Base-by-base conservation (phyloP, 78 protist genomes). In the Isochrysis galbana region DNA sequence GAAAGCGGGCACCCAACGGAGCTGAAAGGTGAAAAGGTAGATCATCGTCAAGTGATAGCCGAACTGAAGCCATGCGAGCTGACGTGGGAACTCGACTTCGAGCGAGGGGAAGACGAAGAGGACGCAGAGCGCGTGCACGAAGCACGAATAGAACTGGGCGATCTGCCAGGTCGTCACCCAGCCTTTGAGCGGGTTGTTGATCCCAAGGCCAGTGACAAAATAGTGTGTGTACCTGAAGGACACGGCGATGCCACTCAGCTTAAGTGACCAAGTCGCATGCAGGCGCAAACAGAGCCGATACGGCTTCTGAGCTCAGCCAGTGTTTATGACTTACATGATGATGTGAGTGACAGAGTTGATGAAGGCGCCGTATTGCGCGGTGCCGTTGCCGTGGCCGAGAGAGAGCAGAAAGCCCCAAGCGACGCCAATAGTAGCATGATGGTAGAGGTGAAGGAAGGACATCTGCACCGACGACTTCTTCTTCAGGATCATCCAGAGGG, bases 11-110 rank as follows among this genome's bases (percentile, higher is more conserved):
- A 67, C 74, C 74, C 74, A 67, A 11, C 32, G 74, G 38, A 67
- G 32, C 74, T 67, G 74, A n/a, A 67, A 67, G 38, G 55, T 82
- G 61, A 82, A 82, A 38, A 82, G 89, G 22, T 21, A 45, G 23
- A 82, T 46, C 89, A 82, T 82, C 45, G 89, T 82, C 44, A 82
- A 1, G 89, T 82, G 89, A 61, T 82, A 82, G n/a, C n/a, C 55
- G 47, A 82, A 82, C 89, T 82, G 89, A 10, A 82, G 39, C 39
- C 36, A 82, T 0, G 61, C 89, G 41, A 46, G 67, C 38, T 82
- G 14, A 5, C 29, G 54, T 10, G 67, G 36, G 41, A 38, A 26
- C 39, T 34, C 36, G 69, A 5, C 5, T 41, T 82, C 89, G 23
- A 67, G 19, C 5, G 36, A 26, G 32, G 32, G 74, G 36, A 67